Conservation (phyloP, 371 early-diverging fungal genomes). For the Funneliformis caledonium region DNA sequence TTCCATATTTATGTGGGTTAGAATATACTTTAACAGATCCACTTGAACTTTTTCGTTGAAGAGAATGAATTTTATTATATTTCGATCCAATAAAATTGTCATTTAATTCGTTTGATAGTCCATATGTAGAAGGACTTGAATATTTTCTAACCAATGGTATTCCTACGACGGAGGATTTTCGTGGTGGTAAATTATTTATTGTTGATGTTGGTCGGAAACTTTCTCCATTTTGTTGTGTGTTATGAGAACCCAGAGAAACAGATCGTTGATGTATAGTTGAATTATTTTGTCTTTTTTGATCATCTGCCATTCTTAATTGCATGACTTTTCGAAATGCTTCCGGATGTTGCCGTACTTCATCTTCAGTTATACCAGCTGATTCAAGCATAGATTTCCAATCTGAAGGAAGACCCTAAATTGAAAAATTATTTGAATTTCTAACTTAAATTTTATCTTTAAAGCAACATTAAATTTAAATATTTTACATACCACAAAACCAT, state of each 20-base stretch:
- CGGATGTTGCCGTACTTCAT: constrained; percentile 58
- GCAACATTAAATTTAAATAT: not conserved
- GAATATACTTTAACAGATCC: not conserved
- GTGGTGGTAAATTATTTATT: constrained; percentile 4
- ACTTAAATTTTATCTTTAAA: no score
- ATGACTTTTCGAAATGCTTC: constrained; percentile 58
- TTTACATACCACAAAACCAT: constrained; percentile 27
- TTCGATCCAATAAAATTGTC: constrained; percentile 6
- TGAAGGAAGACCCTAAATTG: constrained; percentile 55
- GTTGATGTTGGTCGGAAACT: constrained; percentile 4
- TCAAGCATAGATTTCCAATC: constrained; percentile 64
- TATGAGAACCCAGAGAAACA: constrained; percentile 30
- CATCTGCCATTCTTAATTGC: constrained; percentile 49
- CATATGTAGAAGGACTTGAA: constrained; percentile 22
- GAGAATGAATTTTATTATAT: not conserved
- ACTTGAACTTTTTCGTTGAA: constrained; percentile 8
- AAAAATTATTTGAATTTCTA: not conserved
- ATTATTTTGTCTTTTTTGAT: constrained; percentile 47
- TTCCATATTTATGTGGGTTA: not conserved
- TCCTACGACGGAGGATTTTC: constrained; percentile 34
- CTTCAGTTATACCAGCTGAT: constrained; percentile 61
- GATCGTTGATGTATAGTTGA: constrained; percentile 46
- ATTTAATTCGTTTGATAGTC: not conserved
- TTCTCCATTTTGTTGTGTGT: not conserved
- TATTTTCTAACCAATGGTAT: not conserved